These are phyloP conservation scores for Cenchrus fungigraminus DNA, from an alignment of 176 grass and related monocot genomes.

Conservation along the genomic window DNA sequence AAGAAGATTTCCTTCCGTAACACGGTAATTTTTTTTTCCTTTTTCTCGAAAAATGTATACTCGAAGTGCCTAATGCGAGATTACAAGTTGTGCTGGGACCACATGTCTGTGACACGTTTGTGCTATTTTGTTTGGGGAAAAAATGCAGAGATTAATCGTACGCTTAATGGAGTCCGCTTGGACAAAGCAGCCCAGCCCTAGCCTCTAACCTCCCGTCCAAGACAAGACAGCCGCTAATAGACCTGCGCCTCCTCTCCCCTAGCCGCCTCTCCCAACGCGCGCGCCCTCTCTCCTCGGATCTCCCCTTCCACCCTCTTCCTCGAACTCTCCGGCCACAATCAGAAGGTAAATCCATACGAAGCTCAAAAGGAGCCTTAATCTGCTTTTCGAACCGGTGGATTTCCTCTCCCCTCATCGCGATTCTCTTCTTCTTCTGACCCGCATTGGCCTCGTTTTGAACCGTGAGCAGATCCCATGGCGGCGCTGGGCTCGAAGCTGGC, in stretches of 20 bases:
- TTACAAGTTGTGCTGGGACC: background rate
- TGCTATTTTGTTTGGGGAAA: background rate
- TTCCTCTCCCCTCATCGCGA: background rate
- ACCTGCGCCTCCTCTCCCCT: background rate
- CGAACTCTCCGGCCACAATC: background rate
- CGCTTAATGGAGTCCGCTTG: background rate
- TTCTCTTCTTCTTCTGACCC: background rate
- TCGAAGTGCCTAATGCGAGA: background rate
- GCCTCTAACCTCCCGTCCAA: slow-evolving; percentile 29
- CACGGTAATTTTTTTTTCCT: no score
- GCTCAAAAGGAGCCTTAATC: background rate
- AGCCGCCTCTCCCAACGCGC: slow-evolving; percentile 6
- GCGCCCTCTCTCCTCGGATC: slow-evolving; percentile 17
- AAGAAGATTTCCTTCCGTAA: no score
- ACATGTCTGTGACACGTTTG: background rate
- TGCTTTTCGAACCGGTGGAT: background rate
- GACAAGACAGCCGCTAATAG: background rate
- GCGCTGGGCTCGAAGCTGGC: slow-evolving; percentile 64
- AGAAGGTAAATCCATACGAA: background rate
- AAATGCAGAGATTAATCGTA: background rate
- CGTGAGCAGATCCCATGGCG: slow-evolving; percentile 40
- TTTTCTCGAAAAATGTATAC: no score
- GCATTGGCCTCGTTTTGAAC: slow-evolving; percentile 14
- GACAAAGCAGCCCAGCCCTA: background rate
- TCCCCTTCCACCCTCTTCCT: background rate